Evolutionary conservation across 2,329 filamentous ascomycete species (phyloP).

Genomic region (Fusarium nanum): DNA sequence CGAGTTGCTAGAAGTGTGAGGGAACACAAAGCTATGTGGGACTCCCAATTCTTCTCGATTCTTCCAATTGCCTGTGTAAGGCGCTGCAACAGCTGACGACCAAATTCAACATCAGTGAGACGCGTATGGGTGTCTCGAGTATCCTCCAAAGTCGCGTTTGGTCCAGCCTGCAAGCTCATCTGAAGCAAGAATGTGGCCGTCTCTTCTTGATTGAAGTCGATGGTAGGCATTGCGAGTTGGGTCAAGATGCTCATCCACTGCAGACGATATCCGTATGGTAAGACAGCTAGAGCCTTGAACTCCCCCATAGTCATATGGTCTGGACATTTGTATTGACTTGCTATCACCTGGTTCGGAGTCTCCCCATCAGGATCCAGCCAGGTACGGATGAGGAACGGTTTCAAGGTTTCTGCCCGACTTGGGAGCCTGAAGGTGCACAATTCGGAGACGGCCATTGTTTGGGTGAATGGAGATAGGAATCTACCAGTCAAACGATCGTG

Average conservation of each 20-base stretch:
- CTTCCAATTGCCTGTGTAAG: conserved; percentile 17
- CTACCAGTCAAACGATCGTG: too few relatives aligned
- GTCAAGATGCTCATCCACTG: conserved; percentile 41
- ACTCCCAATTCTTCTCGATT: conserved; percentile 42
- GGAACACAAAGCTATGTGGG: conserved; percentile 25
- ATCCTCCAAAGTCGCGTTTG: rapidly evolving
- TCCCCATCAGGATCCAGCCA: conserved; percentile 11
- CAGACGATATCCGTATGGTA: conserved; percentile 31
- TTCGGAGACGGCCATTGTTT: too few relatives aligned
- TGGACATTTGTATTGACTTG: conserved; percentile 61
- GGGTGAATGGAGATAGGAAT: too few relatives aligned
- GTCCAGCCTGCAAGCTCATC: conserved; percentile 38
- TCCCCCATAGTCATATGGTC: conserved; percentile 62
- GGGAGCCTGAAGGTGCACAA: too few relatives aligned
- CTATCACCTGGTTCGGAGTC: conserved; percentile 64
- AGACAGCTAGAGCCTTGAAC: conserved; percentile 55
- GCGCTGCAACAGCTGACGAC: neutral
- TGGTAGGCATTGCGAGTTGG: conserved; percentile 35
- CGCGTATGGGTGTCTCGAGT: conserved; percentile 11
- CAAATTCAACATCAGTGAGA: conserved; percentile 16
- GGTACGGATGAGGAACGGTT: too few relatives aligned
- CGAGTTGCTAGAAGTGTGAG: conserved; percentile 37
- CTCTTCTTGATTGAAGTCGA: conserved; percentile 44
- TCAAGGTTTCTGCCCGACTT: too few relatives aligned
- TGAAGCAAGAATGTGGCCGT: conserved; percentile 38